Percentiles rank a stretch among this genome's conserved stretches.
These are phyloP conservation scores for Plasmodium malariae DNA, from an alignment of 169 alveolate genomes.

Conservation along the genomic window DNA sequence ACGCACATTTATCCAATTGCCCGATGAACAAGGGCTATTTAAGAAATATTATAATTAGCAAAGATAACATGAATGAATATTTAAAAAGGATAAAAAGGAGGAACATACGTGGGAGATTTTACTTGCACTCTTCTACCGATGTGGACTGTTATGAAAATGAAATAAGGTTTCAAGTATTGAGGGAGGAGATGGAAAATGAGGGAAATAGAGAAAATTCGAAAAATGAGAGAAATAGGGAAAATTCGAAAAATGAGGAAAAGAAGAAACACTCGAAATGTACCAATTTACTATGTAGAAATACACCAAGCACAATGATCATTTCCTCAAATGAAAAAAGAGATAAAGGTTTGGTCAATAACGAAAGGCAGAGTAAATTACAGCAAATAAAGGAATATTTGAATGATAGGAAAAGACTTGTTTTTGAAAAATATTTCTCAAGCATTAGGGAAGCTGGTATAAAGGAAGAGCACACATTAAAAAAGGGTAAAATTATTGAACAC, in stretches of 20 bases:
- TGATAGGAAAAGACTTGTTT: neutral
- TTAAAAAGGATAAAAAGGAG: neutral
- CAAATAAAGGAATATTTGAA: neutral
- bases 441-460: no score
- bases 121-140: conserved; percentile 14
- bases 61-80: neutral
- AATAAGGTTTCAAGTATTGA: neutral
- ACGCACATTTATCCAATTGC: neutral
- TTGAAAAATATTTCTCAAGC: no score
- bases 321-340: neutral
- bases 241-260: neutral
- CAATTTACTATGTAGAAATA: neutral
- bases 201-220: neutral
- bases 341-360: neutral
- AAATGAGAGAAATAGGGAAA: neutral
- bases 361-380: neutral
- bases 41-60: neutral
- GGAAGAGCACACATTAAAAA: no score
- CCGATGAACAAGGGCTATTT: neutral
- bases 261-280: neutral
- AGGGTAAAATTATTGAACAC: no score
- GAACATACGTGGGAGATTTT: neutral
- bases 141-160: conserved; percentile 12
- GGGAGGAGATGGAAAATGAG: neutral
- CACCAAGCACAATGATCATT: neutral